Percentiles rank a stretch among this genome's conserved stretches.
These are phyloP conservation scores for Botrytis byssoidea DNA, from an alignment of 2,329 filamentous ascomycete species.

Conservation along the genomic window DNA sequence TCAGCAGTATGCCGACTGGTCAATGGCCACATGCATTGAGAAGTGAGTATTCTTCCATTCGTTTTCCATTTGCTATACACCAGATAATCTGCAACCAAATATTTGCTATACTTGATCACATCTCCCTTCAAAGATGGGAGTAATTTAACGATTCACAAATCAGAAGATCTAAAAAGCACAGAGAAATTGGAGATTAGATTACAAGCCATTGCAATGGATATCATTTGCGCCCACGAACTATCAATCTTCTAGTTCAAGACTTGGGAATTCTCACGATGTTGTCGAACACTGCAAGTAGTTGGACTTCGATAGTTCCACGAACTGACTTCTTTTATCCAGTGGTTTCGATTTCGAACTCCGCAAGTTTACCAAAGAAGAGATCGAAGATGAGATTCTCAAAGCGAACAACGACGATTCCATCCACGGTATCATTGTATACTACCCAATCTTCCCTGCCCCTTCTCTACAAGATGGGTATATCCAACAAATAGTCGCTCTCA, in stretches of 20 bases:
- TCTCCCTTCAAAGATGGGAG: too few relatives aligned
- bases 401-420: constrained; percentile 77
- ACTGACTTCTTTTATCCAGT: constrained; percentile 46
- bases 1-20: constrained; percentile 94
- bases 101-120: not conserved
- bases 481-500: constrained; percentile 85
- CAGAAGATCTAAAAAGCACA: not conserved
- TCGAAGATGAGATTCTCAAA: constrained; percentile 83
- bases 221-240: not conserved
- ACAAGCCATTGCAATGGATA: not conserved
- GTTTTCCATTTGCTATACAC: constrained; percentile 1
- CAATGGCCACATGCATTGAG: constrained; percentile 91
- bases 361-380: constrained; percentile 77
- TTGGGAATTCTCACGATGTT: not conserved
- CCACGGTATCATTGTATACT: constrained; percentile 95
- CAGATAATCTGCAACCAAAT: not conserved
- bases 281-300: not conserved
- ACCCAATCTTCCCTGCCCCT: constrained; percentile 84
- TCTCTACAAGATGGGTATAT: constrained; percentile 89
- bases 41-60: constrained; percentile 65
- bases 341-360: constrained; percentile 88
- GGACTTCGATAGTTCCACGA: not conserved
- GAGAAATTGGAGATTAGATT: not conserved
- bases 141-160: not conserved
- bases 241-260: not conserved